phyloP scores from a whole-genome alignment of 257 asterid genomes.

The Gentiana dahurica region DNA sequence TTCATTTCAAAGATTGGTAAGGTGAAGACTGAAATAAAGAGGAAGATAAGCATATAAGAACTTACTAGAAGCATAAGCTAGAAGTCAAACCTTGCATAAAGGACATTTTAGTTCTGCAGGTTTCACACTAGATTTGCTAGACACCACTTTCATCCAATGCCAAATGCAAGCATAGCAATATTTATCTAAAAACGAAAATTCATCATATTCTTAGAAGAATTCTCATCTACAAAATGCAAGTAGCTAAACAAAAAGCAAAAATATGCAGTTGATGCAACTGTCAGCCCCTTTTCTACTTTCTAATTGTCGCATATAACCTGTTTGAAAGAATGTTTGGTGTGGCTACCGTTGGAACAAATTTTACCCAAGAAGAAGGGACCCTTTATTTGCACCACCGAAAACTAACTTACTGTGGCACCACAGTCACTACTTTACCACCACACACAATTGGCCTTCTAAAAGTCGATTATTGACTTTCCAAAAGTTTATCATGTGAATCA shows the following conservation, averaged over 20 bases:
- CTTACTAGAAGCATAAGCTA: neutral
- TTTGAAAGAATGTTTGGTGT: no score
- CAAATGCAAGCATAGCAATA: conserved; percentile 63
- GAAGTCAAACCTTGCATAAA: conserved; percentile 57
- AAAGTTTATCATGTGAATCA: no score
- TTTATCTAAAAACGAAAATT: conserved; percentile 42
- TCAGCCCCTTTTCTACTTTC: no score
- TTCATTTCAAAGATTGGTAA: no score
- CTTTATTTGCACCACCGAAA: no score
- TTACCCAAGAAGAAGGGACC: no score
- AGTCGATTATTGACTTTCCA: no score
- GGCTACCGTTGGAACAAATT: no score
- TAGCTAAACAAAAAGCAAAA: neutral
- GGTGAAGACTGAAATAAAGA: neutral
- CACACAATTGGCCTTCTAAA: no score
- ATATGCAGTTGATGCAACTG: neutral
- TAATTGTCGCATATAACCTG: no score
- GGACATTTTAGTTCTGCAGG: conserved; percentile 60
- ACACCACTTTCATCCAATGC: conserved; percentile 49
- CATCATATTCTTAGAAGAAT: neutral
- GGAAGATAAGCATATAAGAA: neutral
- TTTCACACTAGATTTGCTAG: conserved; percentile 22
- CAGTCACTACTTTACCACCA: no score
- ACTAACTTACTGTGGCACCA: no score
- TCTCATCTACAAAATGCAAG: neutral